Percentiles rank a stretch among this genome's conserved stretches.
Conservation (phyloP, 331 rosid species). For the Acacia pycnantha region DNA sequence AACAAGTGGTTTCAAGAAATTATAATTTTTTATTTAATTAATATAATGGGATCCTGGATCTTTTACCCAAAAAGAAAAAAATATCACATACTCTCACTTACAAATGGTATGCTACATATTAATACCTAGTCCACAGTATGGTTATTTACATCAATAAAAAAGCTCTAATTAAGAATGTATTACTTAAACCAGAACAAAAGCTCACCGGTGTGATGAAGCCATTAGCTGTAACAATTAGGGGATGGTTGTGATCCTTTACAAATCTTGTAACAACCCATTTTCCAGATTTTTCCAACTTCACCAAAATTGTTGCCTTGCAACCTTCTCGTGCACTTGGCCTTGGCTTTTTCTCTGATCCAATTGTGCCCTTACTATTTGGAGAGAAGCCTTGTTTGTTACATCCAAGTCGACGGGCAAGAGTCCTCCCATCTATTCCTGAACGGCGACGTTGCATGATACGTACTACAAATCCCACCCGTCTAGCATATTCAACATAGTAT, state of each 20-base stretch:
- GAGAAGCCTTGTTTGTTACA: slow-evolving; percentile 86
- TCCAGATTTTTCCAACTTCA: slow-evolving; percentile 76
- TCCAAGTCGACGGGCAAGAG: slow-evolving; percentile 86
- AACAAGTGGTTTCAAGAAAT: neutral
- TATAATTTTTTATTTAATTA: neutral
- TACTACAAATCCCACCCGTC: slow-evolving; percentile 62
- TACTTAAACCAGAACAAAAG: slow-evolving; percentile 16
- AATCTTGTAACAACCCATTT: slow-evolving; percentile 81
- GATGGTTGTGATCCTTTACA: slow-evolving; percentile 78
- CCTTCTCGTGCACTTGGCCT: slow-evolving; percentile 85
- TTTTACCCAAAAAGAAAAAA: neutral
- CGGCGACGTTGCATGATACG: slow-evolving; percentile 87
- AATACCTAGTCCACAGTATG: neutral
- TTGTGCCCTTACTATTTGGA: slow-evolving; percentile 49
- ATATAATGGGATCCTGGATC: neutral
- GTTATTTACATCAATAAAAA: neutral
- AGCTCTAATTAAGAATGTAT: neutral
- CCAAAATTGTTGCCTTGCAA: slow-evolving; percentile 78
- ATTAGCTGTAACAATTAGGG: slow-evolving; percentile 56
- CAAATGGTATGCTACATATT: neutral
- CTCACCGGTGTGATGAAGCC: slow-evolving; percentile 72
- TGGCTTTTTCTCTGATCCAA: slow-evolving; percentile 60
- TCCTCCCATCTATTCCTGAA: slow-evolving; percentile 70
- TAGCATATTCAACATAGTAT: slow-evolving; percentile 66
- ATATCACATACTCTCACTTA: neutral